phyloP scores from a whole-genome alignment of 2,329 filamentous ascomycete genomes.

The Fusarium sp. region DNA sequence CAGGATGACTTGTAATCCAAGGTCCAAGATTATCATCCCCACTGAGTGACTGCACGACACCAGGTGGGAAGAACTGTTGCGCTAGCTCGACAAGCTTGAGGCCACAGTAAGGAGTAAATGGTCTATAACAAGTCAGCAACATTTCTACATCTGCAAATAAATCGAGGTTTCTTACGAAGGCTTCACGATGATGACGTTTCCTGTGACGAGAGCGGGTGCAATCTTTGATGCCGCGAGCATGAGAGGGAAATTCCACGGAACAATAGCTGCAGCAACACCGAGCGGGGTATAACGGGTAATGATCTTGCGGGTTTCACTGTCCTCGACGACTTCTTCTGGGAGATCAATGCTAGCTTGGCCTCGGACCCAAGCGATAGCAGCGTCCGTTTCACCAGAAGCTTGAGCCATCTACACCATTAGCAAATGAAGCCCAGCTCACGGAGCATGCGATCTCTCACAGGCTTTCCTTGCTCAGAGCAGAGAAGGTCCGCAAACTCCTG shows the following conservation, averaged over 20 bases:
- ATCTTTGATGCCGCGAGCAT: conserved; percentile 66
- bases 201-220: conserved; percentile 67
- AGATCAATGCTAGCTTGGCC: conserved; percentile 48
- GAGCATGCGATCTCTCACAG: conserved; percentile 22
- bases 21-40: conserved; percentile 73
- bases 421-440: rapidly evolving
- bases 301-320: conserved; percentile 50
- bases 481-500: conserved; percentile 45
- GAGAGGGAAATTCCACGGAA: conserved; percentile 71
- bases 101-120: conserved; percentile 68
- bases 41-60: conserved; percentile 72
- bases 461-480: conserved; percentile 51
- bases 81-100: conserved; percentile 73
- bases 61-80: conserved; percentile 69
- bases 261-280: conserved; percentile 62
- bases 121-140: conserved; percentile 36
- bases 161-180: conserved; percentile 55
- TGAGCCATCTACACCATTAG: conserved; percentile 28
- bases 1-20: conserved; percentile 69
- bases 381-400: conserved; percentile 45
- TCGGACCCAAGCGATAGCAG: conserved; percentile 47
- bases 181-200: conserved; percentile 69
- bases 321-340: conserved; percentile 56
- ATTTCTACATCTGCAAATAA: rapidly evolving
- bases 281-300: conserved; percentile 56